These are phyloP conservation scores for Westerdykella aurantiaca DNA, from an alignment of 2,329 filamentous ascomycete genomes.

Conservation along the genomic window DNA sequence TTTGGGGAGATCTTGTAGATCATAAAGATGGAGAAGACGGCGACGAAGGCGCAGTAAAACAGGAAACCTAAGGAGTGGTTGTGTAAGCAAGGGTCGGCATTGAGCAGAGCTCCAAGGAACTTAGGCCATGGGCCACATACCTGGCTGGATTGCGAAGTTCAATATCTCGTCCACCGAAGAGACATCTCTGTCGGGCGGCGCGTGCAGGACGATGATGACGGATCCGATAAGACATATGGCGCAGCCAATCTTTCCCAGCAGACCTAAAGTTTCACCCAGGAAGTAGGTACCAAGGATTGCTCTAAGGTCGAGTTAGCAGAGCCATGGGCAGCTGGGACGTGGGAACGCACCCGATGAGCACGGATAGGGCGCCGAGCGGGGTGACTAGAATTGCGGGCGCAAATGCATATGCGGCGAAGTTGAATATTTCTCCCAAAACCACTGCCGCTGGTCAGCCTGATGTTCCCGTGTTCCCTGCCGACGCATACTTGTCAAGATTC, in stretches of 20 bases:
- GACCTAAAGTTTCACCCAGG: constrained; percentile 82
- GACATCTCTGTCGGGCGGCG: constrained; percentile 88
- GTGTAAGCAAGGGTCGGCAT: not conserved
- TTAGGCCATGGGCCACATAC: constrained; percentile 46
- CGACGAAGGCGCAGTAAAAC: constrained; percentile 73
- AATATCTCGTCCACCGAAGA: constrained; percentile 88
- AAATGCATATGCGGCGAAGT: constrained; percentile 97
- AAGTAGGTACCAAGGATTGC: constrained; percentile 95
- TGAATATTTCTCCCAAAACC: constrained; percentile 87
- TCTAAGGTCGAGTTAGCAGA: constrained; percentile 37
- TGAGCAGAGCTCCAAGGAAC: not conserved
- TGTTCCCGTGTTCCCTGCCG: not conserved
- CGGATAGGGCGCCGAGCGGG: constrained; percentile 85
- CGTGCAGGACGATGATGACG: constrained; percentile 95
- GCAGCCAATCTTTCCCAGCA: constrained; percentile 86
- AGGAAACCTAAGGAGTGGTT: constrained; percentile 65
- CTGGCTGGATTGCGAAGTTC: constrained; percentile 81
- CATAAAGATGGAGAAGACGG: constrained; percentile 83
- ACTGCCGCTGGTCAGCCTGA: constrained; percentile 50
- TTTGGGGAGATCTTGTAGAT: constrained; percentile 89
- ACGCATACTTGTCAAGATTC: constrained; percentile 75
- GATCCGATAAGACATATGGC: constrained; percentile 94
- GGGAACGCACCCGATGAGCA: constrained; percentile 67
- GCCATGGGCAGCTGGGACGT: not conserved
- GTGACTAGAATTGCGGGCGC: constrained; percentile 98